Evolutionary conservation across 148 eudicot genomes (phyloP), one percentile per base, ranked within the genome.

Genomic region (Heliosperma pusillum): DNA sequence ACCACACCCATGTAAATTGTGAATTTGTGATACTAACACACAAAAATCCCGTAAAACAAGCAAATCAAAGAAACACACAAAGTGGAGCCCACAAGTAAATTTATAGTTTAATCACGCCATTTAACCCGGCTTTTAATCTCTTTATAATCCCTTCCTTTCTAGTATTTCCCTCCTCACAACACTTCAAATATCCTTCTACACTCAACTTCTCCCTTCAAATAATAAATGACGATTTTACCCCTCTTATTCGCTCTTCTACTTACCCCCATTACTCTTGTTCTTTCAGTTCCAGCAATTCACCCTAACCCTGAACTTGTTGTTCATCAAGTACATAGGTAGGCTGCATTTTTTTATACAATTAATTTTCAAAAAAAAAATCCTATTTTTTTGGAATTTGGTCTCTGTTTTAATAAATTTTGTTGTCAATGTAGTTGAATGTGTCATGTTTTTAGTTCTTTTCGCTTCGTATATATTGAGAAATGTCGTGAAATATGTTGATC

Each of bases 271-370:
- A 71, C 75, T 67, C 53, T 74, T 71, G 71, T 76, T 74, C 79
- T 86, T 67, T 83, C 83, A 20, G 29, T 85, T 10, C 17, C 83
- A 19, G 60, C 80, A 12, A 36, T 70, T 40, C 75, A 72, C 74
- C 81, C 72, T 70, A 82, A 87, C 82, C 93, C 89, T 62, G 86
- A 89, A 11, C 59, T 76, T 60, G 88, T 87, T 6, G 90, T 81
- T n/a, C 80, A 87, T 80, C 83, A 87, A 70, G 90, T 89, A 25
- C 86, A 89, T 44, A 85, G 85, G 93, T 89, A 79, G 74, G 29
- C 50, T 59, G 44, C 69, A 64, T 44, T 60, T 15, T 25, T 6
- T 19, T 12, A n/a, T n/a, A n/a, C n/a, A n/a, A n/a, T n/a, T n/a
- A n/a, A n/a, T 50, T 29, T 19, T 33, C 1, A 30, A 25, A 10